Percentiles rank a stretch among this genome's conserved stretches.
Evolutionary conservation across 2,329 filamentous ascomycete genomes (phyloP).

Genomic region (Intubia oerlemansii): DNA sequence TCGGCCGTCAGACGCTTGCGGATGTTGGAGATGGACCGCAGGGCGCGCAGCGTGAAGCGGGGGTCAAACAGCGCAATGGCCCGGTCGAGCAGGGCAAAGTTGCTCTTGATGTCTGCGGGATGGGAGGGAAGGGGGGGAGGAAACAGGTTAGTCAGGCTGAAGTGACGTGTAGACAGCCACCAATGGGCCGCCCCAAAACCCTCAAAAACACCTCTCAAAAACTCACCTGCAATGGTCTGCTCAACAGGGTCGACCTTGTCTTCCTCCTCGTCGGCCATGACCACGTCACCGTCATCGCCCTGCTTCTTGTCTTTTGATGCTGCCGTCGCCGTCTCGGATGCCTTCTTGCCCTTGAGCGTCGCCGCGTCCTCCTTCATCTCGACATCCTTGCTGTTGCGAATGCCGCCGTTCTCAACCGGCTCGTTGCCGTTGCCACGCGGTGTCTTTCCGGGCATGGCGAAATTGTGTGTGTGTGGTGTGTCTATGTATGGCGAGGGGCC

Average conservation of each 20-base stretch:
- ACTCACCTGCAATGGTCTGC: conserved; percentile 38
- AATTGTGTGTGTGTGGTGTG: conserved; percentile 1
- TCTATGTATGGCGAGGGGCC: too few species aligned
- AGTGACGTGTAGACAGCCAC: conserved; percentile 8
- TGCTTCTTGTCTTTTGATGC: too few species aligned
- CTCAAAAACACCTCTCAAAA: background rate
- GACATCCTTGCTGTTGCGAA: conserved; percentile 39
- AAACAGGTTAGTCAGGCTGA: conserved; percentile 2
- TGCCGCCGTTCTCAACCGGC: conserved; percentile 40
- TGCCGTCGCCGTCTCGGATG: too few species aligned
- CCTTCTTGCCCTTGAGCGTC: conserved; percentile 39
- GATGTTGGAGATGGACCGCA: conserved; percentile 87
- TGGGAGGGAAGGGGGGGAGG: too few species aligned
- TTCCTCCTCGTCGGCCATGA: conserved; percentile 34
- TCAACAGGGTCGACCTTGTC: conserved; percentile 36
- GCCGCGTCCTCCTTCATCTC: too few species aligned
- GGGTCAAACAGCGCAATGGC: conserved; percentile 86
- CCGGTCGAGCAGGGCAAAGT: conserved; percentile 77
- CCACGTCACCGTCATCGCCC: conserved; percentile 47
- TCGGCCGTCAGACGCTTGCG: conserved; percentile 76
- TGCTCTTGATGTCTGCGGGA: conserved; percentile 83
- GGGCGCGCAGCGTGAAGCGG: conserved; percentile 80
- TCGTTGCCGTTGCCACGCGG: conserved; percentile 52
- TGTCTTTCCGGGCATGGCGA: conserved; percentile 51
- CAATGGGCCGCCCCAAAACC: conserved; percentile 1